These are phyloP conservation scores for Saprolegnia parasitica DNA, from an alignment of 352 stramenopile species.

Conservation along the genomic window DNA sequence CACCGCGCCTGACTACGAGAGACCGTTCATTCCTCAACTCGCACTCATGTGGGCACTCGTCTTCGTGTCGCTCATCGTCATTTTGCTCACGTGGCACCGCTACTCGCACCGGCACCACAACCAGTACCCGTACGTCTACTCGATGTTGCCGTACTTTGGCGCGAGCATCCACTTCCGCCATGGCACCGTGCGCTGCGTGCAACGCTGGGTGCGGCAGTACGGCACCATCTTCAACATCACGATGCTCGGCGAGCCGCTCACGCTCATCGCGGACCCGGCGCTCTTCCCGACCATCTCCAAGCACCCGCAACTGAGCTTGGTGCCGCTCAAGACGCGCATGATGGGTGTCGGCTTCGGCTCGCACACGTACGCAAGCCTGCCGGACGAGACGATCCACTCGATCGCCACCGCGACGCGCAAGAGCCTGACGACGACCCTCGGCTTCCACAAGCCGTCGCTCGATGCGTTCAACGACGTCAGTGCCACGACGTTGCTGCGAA, in stretches of 20 bases:
- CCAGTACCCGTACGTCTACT: constrained; percentile 9
- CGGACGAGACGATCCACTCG: background rate
- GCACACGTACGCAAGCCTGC: background rate
- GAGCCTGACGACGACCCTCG: background rate
- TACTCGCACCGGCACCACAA: constrained; percentile 17
- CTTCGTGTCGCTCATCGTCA: background rate
- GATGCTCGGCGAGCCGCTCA: constrained; percentile 13
- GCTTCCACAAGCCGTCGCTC: constrained; percentile 1
- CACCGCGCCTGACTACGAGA: too few relatives aligned
- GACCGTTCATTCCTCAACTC: too few relatives aligned
- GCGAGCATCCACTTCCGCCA: constrained; percentile 23
- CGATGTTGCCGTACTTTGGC: constrained; percentile 22
- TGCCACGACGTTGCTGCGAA: background rate
- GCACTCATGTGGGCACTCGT: background rate
- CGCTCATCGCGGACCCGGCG: constrained; percentile 19
- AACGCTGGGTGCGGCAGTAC: background rate
- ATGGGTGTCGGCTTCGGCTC: constrained; percentile 11
- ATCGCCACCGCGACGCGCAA: background rate
- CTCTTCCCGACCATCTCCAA: constrained; percentile 20
- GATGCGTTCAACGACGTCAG: background rate
- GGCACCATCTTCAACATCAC: constrained; percentile 27
- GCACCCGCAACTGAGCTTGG: background rate
- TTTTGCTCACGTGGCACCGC: background rate
- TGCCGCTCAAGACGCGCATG: constrained; percentile 20
- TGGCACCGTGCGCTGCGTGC: constrained; percentile 5